Conservation (phyloP, 2,329 filamentous ascomycete species). For the Alternaria sp. region DNA sequence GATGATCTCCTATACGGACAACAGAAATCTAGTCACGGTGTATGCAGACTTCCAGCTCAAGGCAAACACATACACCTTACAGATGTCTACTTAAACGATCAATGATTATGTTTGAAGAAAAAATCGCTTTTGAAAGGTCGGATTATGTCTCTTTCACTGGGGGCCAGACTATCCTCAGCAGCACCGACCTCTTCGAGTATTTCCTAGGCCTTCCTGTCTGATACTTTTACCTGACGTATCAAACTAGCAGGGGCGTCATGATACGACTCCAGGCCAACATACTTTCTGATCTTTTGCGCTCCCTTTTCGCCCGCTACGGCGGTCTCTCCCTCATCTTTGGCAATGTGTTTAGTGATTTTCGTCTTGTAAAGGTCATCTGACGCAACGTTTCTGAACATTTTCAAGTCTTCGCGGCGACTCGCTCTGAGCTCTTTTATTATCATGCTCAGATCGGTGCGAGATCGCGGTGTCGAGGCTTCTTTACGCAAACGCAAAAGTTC, state of each 20-base stretch:
- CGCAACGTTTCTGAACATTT: conserved; percentile 10
- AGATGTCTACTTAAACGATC: neutral
- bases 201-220: neutral
- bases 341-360: conserved; percentile 15
- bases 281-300: conserved; percentile 11
- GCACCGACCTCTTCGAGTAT: neutral
- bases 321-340: conserved; percentile 4
- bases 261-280: conserved; percentile 13
- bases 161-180: neutral
- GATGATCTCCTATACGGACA: neutral
- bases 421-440: conserved; percentile 17
- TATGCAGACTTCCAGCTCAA: neutral
- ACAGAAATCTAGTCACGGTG: neutral
- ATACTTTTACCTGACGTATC: neutral
- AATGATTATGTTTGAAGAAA: neutral
- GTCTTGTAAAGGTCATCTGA: neutral
- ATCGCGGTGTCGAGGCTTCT: neutral
- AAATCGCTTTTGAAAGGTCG: neutral
- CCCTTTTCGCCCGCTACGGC: neutral
- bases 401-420: neutral
- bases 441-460: neutral
- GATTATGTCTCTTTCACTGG: neutral
- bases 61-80: neutral
- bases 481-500: conserved; percentile 11
- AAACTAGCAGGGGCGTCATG: neutral